phyloP scores from a whole-genome alignment of 2,329 filamentous ascomycete genomes.

The Penicillium sp. region DNA sequence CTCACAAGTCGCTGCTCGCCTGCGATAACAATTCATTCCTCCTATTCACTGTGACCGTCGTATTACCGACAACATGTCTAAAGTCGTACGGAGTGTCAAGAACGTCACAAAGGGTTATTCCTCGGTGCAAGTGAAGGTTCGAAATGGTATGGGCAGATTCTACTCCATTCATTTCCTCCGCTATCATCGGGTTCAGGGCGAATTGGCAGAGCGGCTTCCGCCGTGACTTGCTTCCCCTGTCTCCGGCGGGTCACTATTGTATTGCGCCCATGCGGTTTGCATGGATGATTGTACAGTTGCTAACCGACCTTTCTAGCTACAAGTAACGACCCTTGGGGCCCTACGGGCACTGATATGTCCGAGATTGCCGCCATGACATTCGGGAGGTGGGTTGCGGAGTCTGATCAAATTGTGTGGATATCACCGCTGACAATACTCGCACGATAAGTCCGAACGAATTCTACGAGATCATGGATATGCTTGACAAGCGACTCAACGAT shows the following conservation, averaged over 20 bases:
- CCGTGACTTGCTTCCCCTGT: conserved; percentile 4
- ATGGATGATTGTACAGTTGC: conserved; percentile 5
- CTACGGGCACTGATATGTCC: conserved; percentile 95
- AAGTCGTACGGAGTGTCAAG: conserved; percentile 95
- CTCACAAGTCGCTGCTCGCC: conserved; percentile 9
- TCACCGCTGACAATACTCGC: conserved; percentile 10
- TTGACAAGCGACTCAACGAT: conserved; percentile 97
- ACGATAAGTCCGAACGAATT: conserved; percentile 84
- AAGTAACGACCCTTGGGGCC: conserved; percentile 98
- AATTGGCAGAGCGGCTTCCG: conserved; percentile 3
- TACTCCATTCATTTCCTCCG: background rate
- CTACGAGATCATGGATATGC: conserved; percentile 99
- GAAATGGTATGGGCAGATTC: conserved; percentile 69
- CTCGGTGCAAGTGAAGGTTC: conserved; percentile 92
- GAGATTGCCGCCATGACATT: conserved; percentile 98
- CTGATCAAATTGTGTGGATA: background rate
- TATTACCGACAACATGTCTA: conserved; percentile 65
- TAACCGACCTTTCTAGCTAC: conserved; percentile 63
- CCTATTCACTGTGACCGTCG: conserved; percentile 11
- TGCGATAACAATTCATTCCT: conserved; percentile 3
- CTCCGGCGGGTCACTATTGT: background rate
- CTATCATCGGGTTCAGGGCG: background rate
- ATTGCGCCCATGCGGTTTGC: conserved; percentile 4
- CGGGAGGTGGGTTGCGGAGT: conserved; percentile 69
- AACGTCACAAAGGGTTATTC: conserved; percentile 99